Evolutionary conservation across 1,284 basidiomycete species (phyloP), one percentile per base, ranked within the genome.

Genomic region (Malassezia equina): DNA sequence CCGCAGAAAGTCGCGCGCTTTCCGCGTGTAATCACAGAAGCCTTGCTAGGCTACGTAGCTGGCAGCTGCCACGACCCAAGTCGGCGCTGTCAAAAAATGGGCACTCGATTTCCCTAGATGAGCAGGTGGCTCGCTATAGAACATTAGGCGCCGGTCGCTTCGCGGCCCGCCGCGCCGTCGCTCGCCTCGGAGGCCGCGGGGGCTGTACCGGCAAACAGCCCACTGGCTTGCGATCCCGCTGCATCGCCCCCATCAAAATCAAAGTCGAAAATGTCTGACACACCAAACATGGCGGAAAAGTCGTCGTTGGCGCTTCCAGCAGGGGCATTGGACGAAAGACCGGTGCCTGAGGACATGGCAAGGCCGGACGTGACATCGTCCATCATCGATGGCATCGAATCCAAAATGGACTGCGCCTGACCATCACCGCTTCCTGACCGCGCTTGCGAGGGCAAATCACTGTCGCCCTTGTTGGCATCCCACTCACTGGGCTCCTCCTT

Each of bases 1-100:
- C 66, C 75, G 77, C 59, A 69, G 77, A 67, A 72, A 73, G 65
- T 75, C 73, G 49, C 68, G 76, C 48, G 77, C 73, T 44, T 77
- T 76, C 76, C 76, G 68, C 64, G 69, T 71, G 52, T 71, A 71
- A 67, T n/a, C 40, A 23, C 40, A 27, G n/a, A n/a, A n/a, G 17
- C 17, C 15, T 45, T 45, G 43, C 7, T 15, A 15, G 43, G 43
- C 27, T 45, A 24, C 43, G 27, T 45, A 45, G 43, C 43, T 45
- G 43, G 23, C 23, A 27, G 27, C 43, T 19, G 39, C 32, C 32
- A 33, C 32, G 32, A 33, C 32, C n/a, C 32, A n/a, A n/a, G 32
- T 33, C 32, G 32, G 32, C 32, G 32, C 32, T 33, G 32, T 33
- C 32, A n/a, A 33, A 33, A 33, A 33, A 33, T 33, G 32, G 32